phyloP scores from a whole-genome alignment of 371 early-diverging fungal species.

The Mucor piriformis region DNA sequence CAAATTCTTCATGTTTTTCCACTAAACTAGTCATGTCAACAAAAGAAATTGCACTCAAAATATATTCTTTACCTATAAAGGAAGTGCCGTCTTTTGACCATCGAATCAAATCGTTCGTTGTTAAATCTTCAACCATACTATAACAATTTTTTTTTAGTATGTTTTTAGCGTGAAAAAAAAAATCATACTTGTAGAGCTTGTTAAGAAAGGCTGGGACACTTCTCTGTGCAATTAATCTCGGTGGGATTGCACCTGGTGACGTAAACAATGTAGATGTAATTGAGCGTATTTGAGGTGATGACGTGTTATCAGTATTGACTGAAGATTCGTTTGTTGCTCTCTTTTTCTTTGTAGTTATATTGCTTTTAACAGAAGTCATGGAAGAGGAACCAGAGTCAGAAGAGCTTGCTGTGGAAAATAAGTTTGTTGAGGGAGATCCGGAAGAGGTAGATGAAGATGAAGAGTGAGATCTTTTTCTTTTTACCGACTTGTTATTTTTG shows the following conservation, averaged over 20 bases:
- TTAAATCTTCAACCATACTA: constrained; percentile 74
- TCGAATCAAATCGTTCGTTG: constrained; percentile 67
- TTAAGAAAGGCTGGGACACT: constrained; percentile 86
- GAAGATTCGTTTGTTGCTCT: neutral
- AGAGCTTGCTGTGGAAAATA: constrained; percentile 20
- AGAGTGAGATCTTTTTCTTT: constrained; percentile 27
- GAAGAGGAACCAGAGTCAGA: constrained; percentile 31
- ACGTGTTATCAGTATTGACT: constrained; percentile 1
- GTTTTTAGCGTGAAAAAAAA: neutral
- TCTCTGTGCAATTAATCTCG: constrained; percentile 33
- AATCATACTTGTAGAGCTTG: constrained; percentile 77
- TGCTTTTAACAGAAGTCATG: constrained; percentile 9
- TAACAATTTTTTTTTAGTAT: constrained; percentile 4
- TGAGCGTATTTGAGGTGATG: constrained; percentile 3
- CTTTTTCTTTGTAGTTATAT: constrained; percentile 12
- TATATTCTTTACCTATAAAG: constrained; percentile 57
- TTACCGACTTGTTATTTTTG: constrained; percentile 1
- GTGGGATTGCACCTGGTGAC: constrained; percentile 15
- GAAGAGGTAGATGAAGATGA: constrained; percentile 20
- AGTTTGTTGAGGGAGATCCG: constrained; percentile 11
- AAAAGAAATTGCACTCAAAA: constrained; percentile 1
- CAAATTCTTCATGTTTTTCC: constrained; percentile 75
- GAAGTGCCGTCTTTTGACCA: constrained; percentile 80
- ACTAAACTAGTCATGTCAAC: constrained; percentile 37
- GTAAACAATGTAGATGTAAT: constrained; percentile 20